phyloP scores from a whole-genome alignment of 352 stramenopile genomes.

The Pythium rhizo-oryzae region DNA sequence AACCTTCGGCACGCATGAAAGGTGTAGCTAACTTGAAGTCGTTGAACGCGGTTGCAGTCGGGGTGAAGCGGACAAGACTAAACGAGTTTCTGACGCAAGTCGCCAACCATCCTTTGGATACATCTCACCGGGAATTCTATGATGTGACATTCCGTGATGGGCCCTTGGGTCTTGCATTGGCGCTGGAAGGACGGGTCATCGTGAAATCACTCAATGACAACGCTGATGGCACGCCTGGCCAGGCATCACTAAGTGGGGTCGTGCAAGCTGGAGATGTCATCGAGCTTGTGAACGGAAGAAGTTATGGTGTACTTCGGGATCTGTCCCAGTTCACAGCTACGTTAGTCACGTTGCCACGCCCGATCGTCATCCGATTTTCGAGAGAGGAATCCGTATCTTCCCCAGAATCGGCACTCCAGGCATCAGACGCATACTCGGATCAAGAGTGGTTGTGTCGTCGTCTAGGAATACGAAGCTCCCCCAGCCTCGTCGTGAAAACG shows the following conservation, averaged over 20 bases:
- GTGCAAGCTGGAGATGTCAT: constrained; percentile 75
- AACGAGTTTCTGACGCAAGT: constrained; percentile 21
- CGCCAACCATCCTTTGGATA: constrained; percentile 2
- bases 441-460: not conserved
- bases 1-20: constrained; percentile 20
- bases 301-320: constrained; percentile 64
- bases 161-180: constrained; percentile 72
- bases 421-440: not conserved
- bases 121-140: constrained; percentile 22
- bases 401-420: not conserved
- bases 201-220: constrained; percentile 85
- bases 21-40: not conserved
- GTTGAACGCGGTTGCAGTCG: constrained; percentile 2
- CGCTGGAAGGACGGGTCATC: constrained; percentile 68
- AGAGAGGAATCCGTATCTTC: constrained; percentile 25
- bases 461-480: not conserved
- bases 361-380: constrained; percentile 69
- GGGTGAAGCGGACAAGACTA: constrained; percentile 12
- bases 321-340: constrained; percentile 82
- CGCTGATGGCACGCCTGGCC: constrained; percentile 57
- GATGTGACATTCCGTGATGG: constrained; percentile 76
- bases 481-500: constrained; percentile 14
- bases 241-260: constrained; percentile 66
- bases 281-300: constrained; percentile 68
- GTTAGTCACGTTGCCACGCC: constrained; percentile 65